Base-by-base conservation (phyloP, 345 rosid species). In the Pistacia vera region DNA sequence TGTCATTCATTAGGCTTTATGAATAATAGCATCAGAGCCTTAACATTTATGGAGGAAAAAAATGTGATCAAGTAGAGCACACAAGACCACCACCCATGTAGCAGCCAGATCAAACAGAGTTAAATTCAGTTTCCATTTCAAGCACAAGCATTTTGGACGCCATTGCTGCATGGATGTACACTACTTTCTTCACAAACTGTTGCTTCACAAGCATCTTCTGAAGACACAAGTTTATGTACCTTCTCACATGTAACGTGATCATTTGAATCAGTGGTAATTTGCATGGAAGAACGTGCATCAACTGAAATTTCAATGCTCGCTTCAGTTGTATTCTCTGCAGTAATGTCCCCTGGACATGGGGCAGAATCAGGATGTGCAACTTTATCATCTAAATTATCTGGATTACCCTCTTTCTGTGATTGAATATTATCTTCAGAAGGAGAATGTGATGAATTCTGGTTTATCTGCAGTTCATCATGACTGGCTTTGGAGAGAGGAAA, bases 371-470 rank as follows among this genome's bases (percentile, higher is more conserved):
- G 28, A 70, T 58, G 80, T 72, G 59, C 63, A 41, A 69, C 17
- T 56, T 75, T 77, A 46, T 52, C 72, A 54, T 56, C 66, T 35
- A 36, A 38, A 38, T 68, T 30, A 55, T 51, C 66, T 35, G 28
- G 33, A 48, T 68, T 30, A 54, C 41, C 66, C 30, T 18, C 64
- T n/a, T 30, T 20, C 64, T 63, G 66, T 64, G 83, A 35, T 2
- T 0, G 63, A 38, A 51, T 61, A 62, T 62, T 66, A 80, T 82
- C 77, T 68, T 75, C 83, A 22, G 67, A 66, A 65, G 83, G 56
- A 70, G 78, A 76, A 63, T 72, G n/a, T 20, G 14, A 67, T 25
- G 56, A 16, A 60, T 75, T 70, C n/a, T 68, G 71, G 22, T 66
- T 71, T 44, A 73, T 35, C 41, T 68, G 68, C 5, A 51, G 54